These are phyloP conservation scores for Geotrichum bryndzae DNA, from an alignment of 1,139 yeast genomes.

Conservation along the genomic window DNA sequence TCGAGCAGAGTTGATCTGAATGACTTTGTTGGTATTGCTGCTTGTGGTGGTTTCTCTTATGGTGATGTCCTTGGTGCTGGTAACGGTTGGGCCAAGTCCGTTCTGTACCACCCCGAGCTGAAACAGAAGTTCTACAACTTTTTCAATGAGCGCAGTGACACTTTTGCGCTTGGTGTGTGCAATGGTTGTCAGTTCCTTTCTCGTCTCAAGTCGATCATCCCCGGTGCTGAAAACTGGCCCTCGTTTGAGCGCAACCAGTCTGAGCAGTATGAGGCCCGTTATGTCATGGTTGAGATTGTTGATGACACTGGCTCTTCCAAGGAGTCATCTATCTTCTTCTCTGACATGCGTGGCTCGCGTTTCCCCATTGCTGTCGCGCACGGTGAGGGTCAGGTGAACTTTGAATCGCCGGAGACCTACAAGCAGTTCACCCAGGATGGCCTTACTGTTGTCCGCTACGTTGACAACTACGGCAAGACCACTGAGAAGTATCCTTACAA, in stretches of 20 bases:
- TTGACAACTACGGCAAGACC: conserved; percentile 82
- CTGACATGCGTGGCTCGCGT: conserved; percentile 86
- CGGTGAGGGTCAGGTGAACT: conserved; percentile 93
- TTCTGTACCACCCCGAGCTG: conserved; percentile 75
- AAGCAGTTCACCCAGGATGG: conserved; percentile 44
- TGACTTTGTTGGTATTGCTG: conserved; percentile 89
- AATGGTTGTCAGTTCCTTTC: conserved; percentile 97
- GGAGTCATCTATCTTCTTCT: conserved; percentile 65
- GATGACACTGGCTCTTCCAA: conserved; percentile 40
- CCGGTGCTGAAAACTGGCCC: conserved; percentile 97
- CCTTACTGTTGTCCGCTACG: conserved; percentile 64
- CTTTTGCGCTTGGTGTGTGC: conserved; percentile 98
- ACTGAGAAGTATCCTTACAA: conserved; percentile 86
- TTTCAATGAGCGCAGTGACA: conserved; percentile 80
- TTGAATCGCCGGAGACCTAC: conserved; percentile 43
- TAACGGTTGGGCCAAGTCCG: conserved; percentile 98
- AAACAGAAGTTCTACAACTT: conserved; percentile 71
- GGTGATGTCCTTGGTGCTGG: conserved; percentile 99
- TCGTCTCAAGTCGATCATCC: conserved; percentile 79
- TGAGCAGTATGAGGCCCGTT: conserved; percentile 97
- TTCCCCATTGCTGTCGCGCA: conserved; percentile 97
- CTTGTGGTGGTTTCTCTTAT: conserved; percentile 98
- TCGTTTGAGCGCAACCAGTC: conserved; percentile 84
- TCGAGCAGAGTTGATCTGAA: conserved; percentile 66
- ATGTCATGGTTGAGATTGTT: conserved; percentile 75